A percentile compares a stretch with the other conserved stretches of the same genome.
Evolutionary conservation across 352 stramenopile species (phyloP).

Genomic region (Phytopythium mirpurense): DNA sequence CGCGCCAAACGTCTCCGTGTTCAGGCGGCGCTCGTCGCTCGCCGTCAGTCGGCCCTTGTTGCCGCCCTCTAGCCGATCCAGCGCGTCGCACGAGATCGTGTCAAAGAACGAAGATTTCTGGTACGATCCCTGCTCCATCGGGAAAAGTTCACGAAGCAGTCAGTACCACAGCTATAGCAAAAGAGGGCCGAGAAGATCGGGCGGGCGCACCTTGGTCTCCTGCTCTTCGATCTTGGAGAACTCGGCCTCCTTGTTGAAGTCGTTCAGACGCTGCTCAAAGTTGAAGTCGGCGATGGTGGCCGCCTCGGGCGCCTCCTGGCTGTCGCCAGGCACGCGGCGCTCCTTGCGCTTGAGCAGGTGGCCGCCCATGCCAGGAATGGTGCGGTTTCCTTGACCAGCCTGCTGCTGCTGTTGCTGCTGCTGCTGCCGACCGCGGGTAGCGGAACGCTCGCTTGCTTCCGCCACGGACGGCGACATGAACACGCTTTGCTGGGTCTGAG

Average conservation of each 20-base stretch:
- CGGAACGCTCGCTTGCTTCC: background rate
- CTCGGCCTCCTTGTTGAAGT: conserved; percentile 80
- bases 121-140: conserved; percentile 45
- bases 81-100: conserved; percentile 85
- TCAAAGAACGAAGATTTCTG: conserved; percentile 90
- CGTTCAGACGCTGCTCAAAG: conserved; percentile 53
- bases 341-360: conserved; percentile 80
- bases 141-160: no score
- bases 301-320: conserved; percentile 15
- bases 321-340: conserved; percentile 40
- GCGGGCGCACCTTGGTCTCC: conserved; percentile 28
- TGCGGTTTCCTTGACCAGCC: conserved; percentile 23
- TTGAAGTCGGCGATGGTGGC: conserved; percentile 51
- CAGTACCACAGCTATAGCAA: no score
- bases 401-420: conserved; percentile 14
- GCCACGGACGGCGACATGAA: background rate
- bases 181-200: background rate
- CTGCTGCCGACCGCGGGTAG: background rate
- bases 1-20: conserved; percentile 86
- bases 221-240: conserved; percentile 61
- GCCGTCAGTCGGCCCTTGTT: conserved; percentile 59
- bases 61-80: conserved; percentile 78
- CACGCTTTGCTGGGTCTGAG: conserved; percentile 1
- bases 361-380: conserved; percentile 78
- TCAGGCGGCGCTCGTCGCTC: conserved; percentile 80